A percentile compares a stretch with the other conserved stretches of the same genome.
These are phyloP conservation scores for Venturia carpophila DNA, from an alignment of 2,329 filamentous ascomycete genomes.

Conservation along the genomic window DNA sequence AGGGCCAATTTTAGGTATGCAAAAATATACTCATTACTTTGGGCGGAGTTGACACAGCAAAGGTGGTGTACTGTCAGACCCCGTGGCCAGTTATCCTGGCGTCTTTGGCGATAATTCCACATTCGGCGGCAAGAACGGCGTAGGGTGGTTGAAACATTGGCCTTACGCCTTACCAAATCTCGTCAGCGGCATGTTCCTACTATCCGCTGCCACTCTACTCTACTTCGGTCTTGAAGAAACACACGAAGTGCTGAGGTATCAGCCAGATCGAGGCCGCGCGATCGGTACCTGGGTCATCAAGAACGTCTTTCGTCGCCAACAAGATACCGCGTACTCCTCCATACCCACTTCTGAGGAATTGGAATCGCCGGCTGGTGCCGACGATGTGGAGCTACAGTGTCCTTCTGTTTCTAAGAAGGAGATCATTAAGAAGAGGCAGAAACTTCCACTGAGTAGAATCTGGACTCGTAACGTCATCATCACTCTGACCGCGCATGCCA, in stretches of 20 bases:
- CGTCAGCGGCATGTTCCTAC: constrained; percentile 54
- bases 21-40: too few relatives aligned
- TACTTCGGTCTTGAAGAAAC: constrained; percentile 58
- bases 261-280: constrained; percentile 34
- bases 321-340: constrained; percentile 28
- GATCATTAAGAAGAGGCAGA: constrained; percentile 23
- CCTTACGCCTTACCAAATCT: constrained; percentile 65
- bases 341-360: constrained; percentile 26
- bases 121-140: constrained; percentile 50
- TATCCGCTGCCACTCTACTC: constrained; percentile 46
- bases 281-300: constrained; percentile 33
- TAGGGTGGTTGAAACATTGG: constrained; percentile 56
- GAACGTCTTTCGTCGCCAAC: constrained; percentile 26
- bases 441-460: constrained; percentile 39
- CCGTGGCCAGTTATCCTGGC: constrained; percentile 51
- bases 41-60: constrained; percentile 36
- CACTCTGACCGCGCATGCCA: constrained; percentile 37
- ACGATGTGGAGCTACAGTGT: constrained; percentile 18
- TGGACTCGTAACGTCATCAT: constrained; percentile 40
- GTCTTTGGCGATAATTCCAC: constrained; percentile 54
- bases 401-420: constrained; percentile 18
- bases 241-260: constrained; percentile 32
- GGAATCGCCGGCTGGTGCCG: constrained; percentile 19
- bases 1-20: constrained; percentile 33
- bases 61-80: constrained; percentile 62